Base-by-base conservation (phyloP, 208 protist genomes). In the Trypanosoma brucei region DNA sequence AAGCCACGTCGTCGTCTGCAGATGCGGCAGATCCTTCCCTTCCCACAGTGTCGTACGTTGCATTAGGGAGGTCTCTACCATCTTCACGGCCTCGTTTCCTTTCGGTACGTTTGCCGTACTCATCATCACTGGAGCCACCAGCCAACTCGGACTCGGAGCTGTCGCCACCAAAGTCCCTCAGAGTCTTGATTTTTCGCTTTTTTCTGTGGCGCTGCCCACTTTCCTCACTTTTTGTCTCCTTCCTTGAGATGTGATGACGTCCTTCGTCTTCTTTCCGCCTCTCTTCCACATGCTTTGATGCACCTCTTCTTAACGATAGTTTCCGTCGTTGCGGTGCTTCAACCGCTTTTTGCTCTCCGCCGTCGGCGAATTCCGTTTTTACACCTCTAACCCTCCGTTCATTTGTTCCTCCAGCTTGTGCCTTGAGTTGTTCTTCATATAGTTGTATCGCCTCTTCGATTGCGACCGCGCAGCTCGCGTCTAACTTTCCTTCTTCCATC, bases 381-480 rank as follows among this genome's bases (percentile, higher is more conserved):
- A 6, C 11, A 6, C 11, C 42, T 46, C 8, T 46, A 11, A 46
- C 42, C 8, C 6, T 46, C 42, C 42, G 11, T 46, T 11, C 42
- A 11, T 46, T 14, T 46, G 8, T 0, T 11, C 0, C 42, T 46
- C 42, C 6, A 6, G 6, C 8, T 46, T 11, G 22, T 22, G 38
- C 55, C 31, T 69, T 50, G 8, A 39, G 54, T 38, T 74, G 70
- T 36, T 58, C 49, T 37, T 62, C 64, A 52, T 72, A 61, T 2
- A 67, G 50, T 48, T 8, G 14, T 37, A 82, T 66, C 33, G 78
- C 77, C 59, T 94, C 87, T 9, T 78, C 76, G 1, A 91, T 72
- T 1, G 87, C 84, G 35, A 71, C 62, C 6, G 75, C 75, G 50
- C 84, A 91, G n/a, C 75, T 67, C 3, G 72, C 45, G 42, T 84